phyloP scores from a whole-genome alignment of 2,329 filamentous ascomycete species.

The Hymenoscyphus linearis region DNA sequence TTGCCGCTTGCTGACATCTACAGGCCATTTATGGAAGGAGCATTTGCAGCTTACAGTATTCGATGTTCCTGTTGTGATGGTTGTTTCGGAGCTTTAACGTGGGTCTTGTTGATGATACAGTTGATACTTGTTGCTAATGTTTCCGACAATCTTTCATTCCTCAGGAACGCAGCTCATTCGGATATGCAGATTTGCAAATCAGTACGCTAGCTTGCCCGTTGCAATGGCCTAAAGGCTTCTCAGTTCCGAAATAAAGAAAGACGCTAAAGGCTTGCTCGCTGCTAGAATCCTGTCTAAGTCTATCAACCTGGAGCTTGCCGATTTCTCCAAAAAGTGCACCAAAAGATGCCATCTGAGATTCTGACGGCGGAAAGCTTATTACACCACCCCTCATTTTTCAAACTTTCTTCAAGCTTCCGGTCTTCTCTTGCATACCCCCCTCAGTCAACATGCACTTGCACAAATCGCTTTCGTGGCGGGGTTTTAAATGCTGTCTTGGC shows the following conservation, averaged over 20 bases:
- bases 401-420: background rate
- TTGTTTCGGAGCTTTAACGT: background rate
- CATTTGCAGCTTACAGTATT: background rate
- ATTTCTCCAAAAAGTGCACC: background rate
- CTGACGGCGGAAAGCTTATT: background rate
- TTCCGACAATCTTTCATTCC: background rate
- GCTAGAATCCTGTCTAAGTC: background rate
- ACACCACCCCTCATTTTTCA: background rate
- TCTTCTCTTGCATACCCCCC: background rate
- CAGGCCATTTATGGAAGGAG: background rate
- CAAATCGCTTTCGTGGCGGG: background rate
- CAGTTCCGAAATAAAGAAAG: background rate
- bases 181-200: background rate
- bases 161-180: background rate
- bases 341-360: background rate
- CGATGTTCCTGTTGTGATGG: background rate
- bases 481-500: background rate
- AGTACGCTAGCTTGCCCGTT: background rate
- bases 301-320: background rate
- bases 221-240: background rate
- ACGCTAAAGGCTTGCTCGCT: background rate
- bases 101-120: too few relatives aligned
- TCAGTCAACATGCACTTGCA: background rate
- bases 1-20: background rate
- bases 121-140: background rate